These are phyloP conservation scores for Geotrichum histeridarum DNA, from an alignment of 1,139 yeast genomes.

Conservation along the genomic window DNA sequence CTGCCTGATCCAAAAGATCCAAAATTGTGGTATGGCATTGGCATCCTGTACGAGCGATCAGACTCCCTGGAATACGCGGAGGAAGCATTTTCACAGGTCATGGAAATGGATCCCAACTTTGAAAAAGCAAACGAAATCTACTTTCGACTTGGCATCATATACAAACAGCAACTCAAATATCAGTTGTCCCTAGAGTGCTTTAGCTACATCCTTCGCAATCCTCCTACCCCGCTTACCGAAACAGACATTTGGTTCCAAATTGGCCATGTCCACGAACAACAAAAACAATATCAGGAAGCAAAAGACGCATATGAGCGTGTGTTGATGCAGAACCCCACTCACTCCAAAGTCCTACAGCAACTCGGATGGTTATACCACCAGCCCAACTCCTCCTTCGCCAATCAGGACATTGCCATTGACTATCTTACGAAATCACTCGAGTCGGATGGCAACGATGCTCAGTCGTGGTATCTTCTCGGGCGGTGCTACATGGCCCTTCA, in stretches of 20 bases:
- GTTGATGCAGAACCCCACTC: conserved; percentile 81
- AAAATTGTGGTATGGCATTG: conserved; percentile 97
- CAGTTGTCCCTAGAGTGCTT: conserved; percentile 88
- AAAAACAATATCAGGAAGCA: conserved; percentile 86
- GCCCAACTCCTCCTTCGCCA: conserved; percentile 64
- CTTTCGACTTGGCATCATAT: conserved; percentile 90
- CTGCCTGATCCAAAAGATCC: conserved; percentile 93
- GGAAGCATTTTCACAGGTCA: conserved; percentile 95
- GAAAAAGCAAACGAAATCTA: conserved; percentile 96
- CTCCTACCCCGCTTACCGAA: conserved; percentile 93
- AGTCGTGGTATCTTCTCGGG: conserved; percentile 94
- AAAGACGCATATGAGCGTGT: conserved; percentile 94
- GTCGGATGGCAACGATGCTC: conserved; percentile 86
- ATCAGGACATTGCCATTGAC: conserved; percentile 76
- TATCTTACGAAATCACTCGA: conserved; percentile 82
- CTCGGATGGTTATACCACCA: conserved; percentile 93
- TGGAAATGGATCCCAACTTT: conserved; percentile 91
- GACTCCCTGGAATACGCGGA: conserved; percentile 96
- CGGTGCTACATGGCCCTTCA: conserved; percentile 95
- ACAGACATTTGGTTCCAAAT: conserved; percentile 98
- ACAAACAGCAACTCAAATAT: conserved; percentile 88
- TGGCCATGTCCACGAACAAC: conserved; percentile 91
- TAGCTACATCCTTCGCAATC: conserved; percentile 81
- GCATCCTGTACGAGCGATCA: conserved; percentile 89
- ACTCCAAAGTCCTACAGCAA: conserved; percentile 92